A percentile compares a stretch with the other conserved stretches of the same genome.
Conservation (phyloP, 306 rosid genomes). For the Purshia tridentata region DNA sequence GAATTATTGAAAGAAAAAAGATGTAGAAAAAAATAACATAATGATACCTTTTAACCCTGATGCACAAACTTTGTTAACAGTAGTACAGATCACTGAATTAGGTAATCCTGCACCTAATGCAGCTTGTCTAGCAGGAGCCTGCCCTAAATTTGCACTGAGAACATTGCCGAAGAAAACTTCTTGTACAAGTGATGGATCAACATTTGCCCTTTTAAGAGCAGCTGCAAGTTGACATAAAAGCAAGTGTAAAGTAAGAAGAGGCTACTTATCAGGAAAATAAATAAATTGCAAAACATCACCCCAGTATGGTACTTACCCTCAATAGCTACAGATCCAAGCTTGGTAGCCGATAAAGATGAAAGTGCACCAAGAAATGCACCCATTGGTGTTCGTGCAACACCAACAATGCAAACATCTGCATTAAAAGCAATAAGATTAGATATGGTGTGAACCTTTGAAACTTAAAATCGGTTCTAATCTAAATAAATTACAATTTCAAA, state of each 20-base stretch:
- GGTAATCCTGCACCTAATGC: conserved; percentile 96
- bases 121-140: conserved; percentile 99
- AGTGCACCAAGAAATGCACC: conserved; percentile 90
- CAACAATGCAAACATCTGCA: conserved; percentile 94
- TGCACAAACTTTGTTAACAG: conserved; percentile 97
- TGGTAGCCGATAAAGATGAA: conserved; percentile 84
- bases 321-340: conserved; percentile 89
- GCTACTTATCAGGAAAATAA: neutral
- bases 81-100: conserved; percentile 74
- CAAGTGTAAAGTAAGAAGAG: neutral
- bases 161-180: conserved; percentile 95
- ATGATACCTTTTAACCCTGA: conserved; percentile 90
- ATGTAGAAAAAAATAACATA: conserved; percentile 6
- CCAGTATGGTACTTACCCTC: conserved; percentile 47
- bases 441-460: neutral
- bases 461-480: neutral
- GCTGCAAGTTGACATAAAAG: conserved; percentile 42
- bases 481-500: conserved; percentile 2
- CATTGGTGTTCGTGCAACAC: conserved; percentile 97
- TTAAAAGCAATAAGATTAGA: conserved; percentile 20
- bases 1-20: neutral
- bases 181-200: conserved; percentile 85
- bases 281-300: neutral
- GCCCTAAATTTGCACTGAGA: conserved; percentile 96
- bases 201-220: conserved; percentile 87